Base-by-base conservation (phyloP, 1,284 basidiomycete species). In the Sporisorium sorghi region DNA sequence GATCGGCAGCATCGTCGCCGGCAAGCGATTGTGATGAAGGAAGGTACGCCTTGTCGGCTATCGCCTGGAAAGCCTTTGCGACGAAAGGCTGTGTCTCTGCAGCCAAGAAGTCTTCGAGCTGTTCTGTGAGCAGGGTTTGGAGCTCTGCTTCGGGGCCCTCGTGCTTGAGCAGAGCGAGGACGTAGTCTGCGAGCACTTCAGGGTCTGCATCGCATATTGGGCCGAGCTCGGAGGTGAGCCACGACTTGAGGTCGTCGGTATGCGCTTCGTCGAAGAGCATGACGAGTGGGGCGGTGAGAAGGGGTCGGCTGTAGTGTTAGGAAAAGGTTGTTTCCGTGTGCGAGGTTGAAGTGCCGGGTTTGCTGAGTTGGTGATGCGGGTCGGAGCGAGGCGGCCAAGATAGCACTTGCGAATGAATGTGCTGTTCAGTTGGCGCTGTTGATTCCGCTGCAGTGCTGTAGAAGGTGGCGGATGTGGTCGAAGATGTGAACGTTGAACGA, bases 151-250 rank as follows among this genome's bases (percentile, higher is more conserved):
- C 92, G 5, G 91, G 88, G 11, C 90, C 90, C 85, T 93, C 93
- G 85, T 96, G 93, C 83, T 94, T 94, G 61, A 97, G 87, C 55
- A 98, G 87, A n/a, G 95, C 95, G 51, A 97, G 89, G 76, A 97
- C 91, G 84, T 97, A 98, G 84, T 97, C 94, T 14, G 93, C 91
- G 53, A 98, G 89, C 21, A 95, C 93, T 33, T 91, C 90, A 24
- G 95, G 94, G 84, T 97, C 95, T 56, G 95, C 95, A 85, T 98
- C 95, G 84, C 93, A 97, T 87, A 80, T 81, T 30, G 78, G 78
- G 49, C 68, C 78, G n/a, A 81, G 72, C 58, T 79, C 77, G 2
- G 78, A 56, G 24, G 78, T 72, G 52, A 81, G 77, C 80, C 80
- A 81, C 5, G 73, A 58, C 60, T 81, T 81, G 53, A 81, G 67